Percentiles rank a stretch among this genome's conserved stretches.
Conservation (phyloP, 495 filamentous ascomycete species). For the Zalerion maritima region DNA sequence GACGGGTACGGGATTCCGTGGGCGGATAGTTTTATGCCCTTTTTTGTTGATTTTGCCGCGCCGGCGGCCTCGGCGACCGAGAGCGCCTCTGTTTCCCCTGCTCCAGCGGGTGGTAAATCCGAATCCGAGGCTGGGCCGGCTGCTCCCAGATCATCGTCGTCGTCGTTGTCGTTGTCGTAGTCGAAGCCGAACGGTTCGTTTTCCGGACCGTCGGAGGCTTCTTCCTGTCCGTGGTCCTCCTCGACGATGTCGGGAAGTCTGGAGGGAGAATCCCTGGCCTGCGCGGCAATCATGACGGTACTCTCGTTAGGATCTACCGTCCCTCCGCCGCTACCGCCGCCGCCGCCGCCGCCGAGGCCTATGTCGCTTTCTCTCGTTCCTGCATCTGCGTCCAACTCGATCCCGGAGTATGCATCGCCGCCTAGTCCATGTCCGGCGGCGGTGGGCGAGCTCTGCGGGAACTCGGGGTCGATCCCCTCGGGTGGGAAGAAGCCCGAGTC, state of each 20-base stretch:
- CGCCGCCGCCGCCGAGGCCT: constrained; percentile 19
- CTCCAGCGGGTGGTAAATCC: constrained; percentile 1
- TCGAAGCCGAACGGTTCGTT: constrained; percentile 12
- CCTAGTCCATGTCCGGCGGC: too few relatives aligned
- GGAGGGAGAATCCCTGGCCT: too few relatives aligned
- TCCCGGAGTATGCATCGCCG: too few relatives aligned
- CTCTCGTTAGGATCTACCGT: constrained; percentile 28
- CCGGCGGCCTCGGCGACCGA: neutral
- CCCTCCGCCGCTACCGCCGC: constrained; percentile 33
- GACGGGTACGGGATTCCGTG: constrained; percentile 63
- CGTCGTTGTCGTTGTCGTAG: constrained; percentile 12
- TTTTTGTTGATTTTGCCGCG: constrained; percentile 20
- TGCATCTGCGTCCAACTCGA: too few relatives aligned
- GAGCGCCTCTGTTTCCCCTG: too few relatives aligned
- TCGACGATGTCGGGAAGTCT: constrained; percentile 12
- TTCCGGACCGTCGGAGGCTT: constrained; percentile 13
- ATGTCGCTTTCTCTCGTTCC: too few relatives aligned
- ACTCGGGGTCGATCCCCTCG: constrained; percentile 18
- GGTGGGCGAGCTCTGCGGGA: too few relatives aligned
- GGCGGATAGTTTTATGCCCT: constrained; percentile 47
- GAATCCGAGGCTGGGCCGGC: constrained; percentile 11
- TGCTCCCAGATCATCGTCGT: constrained; percentile 10
- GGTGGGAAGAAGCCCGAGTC: constrained; percentile 32
- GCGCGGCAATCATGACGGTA: constrained; percentile 26
- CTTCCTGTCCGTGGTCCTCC: constrained; percentile 8